Evolutionary conservation across 1,284 basidiomycete species (phyloP), one percentile per base, ranked within the genome.

Genomic region (Cutaneotrichosporon mucoides): DNA sequence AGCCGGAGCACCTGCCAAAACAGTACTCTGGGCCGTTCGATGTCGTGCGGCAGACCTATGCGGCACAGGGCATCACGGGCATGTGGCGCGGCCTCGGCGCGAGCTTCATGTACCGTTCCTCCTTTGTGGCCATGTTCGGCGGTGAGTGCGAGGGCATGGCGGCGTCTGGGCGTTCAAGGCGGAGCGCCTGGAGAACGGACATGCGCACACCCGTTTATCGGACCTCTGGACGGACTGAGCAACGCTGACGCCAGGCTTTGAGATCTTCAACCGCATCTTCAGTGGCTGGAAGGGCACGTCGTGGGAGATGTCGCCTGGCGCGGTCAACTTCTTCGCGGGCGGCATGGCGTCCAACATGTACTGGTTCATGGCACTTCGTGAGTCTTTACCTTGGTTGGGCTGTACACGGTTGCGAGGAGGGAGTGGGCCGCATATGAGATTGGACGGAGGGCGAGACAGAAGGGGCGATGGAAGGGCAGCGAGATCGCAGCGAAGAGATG

Each of bases 41-140:
- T 50, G 77, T 79, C 11, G 68, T 77, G 12, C 62, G 71, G 16
- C 68, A 79, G 61, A 79, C 76, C n/a, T 65, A 71, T 5, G 45
- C 60, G 0, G 61, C 64, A 2, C 75, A 75, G 53, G 77, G 77
- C 10, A 40, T 69, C 3, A 68, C 66, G 15, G 77, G 77, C 13
- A 76, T 79, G 73, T 77, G 73, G 73, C 70, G 66, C 54, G 77
- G 77, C 36, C 61, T 77, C 9, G 69, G 66, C 8, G 70, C 76
- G 12, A 75, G 75, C 59, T 75, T 77, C 57, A 70, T 77, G 41
- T 79, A 76, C 60, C 61, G 77, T 9, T 73, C 67, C 46, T 73
- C 71, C 62, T 76, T 77, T 53, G 71, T 72, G 4, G 74, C 74
- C 35, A 76, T 79, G 76, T 79, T 77, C 63, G 77, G 76, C 41